A percentile compares a stretch with the other conserved stretches of the same genome.
These are phyloP conservation scores for Huntiella moniliformis DNA, from an alignment of 2,329 filamentous ascomycete genomes.

Conservation along the genomic window DNA sequence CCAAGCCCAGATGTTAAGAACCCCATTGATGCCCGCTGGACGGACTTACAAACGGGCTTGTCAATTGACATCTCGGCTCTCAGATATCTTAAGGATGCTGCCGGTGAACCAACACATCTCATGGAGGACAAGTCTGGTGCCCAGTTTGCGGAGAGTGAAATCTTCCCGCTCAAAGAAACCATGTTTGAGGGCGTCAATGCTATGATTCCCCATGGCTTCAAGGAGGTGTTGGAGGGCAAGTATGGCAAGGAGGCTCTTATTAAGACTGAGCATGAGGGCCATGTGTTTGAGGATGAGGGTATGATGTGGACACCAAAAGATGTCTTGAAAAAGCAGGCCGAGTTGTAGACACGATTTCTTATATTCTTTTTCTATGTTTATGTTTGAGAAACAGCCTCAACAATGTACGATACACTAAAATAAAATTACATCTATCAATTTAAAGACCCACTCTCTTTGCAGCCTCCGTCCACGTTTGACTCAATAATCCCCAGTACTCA, in stretches of 20 bases:
- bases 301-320: constrained; percentile 18
- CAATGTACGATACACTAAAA: neutral
- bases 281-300: constrained; percentile 23
- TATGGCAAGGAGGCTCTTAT: constrained; percentile 34
- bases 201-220: constrained; percentile 46
- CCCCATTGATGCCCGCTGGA: constrained; percentile 27
- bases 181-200: constrained; percentile 47
- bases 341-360: constrained; percentile 1
- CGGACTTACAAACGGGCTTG: constrained; percentile 26
- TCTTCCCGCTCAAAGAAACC: constrained; percentile 52
- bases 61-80: constrained; percentile 34
- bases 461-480: constrained; percentile 6
- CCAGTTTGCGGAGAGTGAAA: constrained; percentile 30
- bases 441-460: neutral
- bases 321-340: neutral
- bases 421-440: neutral
- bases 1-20: constrained; percentile 17
- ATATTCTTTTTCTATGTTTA: constrained; percentile 1
- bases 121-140: constrained; percentile 33
- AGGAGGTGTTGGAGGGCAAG: constrained; percentile 37
- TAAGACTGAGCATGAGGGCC: constrained; percentile 29
- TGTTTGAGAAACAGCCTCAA: neutral
- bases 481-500: constrained; percentile 33
- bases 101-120: constrained; percentile 22
- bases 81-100: constrained; percentile 26